A percentile compares a stretch with the other conserved stretches of the same genome.
These are phyloP conservation scores for Phylloporus sp. DNA, from an alignment of 768 basidiomycete genomes.

Conservation along the genomic window DNA sequence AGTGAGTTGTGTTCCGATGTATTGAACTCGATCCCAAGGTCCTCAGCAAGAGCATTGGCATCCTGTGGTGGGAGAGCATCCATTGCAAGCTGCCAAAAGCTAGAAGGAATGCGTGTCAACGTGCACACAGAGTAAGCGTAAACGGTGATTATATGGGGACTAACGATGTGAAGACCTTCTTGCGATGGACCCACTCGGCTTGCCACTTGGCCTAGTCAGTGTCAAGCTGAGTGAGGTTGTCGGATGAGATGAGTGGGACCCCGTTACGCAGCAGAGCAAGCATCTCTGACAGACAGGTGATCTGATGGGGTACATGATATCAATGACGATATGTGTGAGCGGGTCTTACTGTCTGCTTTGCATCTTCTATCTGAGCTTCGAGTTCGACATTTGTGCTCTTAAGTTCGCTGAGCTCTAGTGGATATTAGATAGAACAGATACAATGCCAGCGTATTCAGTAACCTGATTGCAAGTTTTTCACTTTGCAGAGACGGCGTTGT, in stretches of 20 bases:
- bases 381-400: conserved; percentile 69
- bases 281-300: conserved; percentile 43
- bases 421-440: conserved; percentile 9
- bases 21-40: conserved; percentile 79
- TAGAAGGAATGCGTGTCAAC: conserved; percentile 28
- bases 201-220: conserved; percentile 77
- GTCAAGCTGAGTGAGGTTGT: conserved; percentile 67
- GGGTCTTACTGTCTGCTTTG: conserved; percentile 49
- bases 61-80: conserved; percentile 69
- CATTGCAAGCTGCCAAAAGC: conserved; percentile 71
- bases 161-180: conserved; percentile 57
- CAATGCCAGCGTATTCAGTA: not conserved
- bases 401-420: conserved; percentile 59
- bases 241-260: conserved; percentile 57
- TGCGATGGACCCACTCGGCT: conserved; percentile 73
- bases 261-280: conserved; percentile 67
- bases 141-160: conserved; percentile 11
- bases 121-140: not conserved
- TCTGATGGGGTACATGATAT: conserved; percentile 34
- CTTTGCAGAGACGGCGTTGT: conserved; percentile 47
- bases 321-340: conserved; percentile 9
- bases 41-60: conserved; percentile 61
- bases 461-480: conserved; percentile 42
- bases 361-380: conserved; percentile 44
- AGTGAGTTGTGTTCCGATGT: conserved; percentile 64